Conservation (phyloP, 2,329 filamentous ascomycete genomes). For the Colletotrichum theobromicola region DNA sequence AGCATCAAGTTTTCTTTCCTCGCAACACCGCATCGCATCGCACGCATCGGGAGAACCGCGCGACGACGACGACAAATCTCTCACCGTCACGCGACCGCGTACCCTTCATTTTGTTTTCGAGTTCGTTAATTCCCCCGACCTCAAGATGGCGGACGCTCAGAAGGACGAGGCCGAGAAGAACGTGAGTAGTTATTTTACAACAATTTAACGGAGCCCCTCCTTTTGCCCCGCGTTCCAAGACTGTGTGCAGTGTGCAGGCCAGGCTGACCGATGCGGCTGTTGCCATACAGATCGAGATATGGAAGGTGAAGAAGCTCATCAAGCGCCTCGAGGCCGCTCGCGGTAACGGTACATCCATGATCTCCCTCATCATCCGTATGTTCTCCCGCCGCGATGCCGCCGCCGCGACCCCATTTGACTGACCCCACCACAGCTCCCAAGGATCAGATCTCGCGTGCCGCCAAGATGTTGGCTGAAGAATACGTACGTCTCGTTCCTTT, state of each 20-base stretch:
- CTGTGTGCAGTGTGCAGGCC: neutral
- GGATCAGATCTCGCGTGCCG: constrained; percentile 93
- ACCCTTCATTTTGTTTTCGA: constrained; percentile 16
- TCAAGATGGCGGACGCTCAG: constrained; percentile 85
- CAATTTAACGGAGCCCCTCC: constrained; percentile 6
- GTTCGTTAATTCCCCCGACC: constrained; percentile 23
- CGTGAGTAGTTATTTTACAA: constrained; percentile 46
- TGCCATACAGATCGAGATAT: constrained; percentile 69
- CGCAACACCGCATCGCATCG: constrained; percentile 18
- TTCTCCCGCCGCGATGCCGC: neutral
- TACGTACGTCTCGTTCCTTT: constrained; percentile 66
- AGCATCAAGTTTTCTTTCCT: constrained; percentile 20
- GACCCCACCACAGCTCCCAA: constrained; percentile 74
- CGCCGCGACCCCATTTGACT: neutral
- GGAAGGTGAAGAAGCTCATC: constrained; percentile 99
- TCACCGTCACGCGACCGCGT: constrained; percentile 19
- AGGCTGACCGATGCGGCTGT: constrained; percentile 22
- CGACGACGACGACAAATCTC: constrained; percentile 16
- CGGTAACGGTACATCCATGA: constrained; percentile 99
- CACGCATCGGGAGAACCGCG: constrained; percentile 19
- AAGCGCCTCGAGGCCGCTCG: constrained; percentile 96
- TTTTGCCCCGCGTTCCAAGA: constrained; percentile 22
- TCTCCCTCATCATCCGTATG: constrained; percentile 94
- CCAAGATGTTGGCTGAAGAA: constrained; percentile 99
- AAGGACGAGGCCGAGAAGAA: constrained; percentile 98